phyloP scores from a whole-genome alignment of 768 basidiomycete species.

The Amanita pseudoporphyria region DNA sequence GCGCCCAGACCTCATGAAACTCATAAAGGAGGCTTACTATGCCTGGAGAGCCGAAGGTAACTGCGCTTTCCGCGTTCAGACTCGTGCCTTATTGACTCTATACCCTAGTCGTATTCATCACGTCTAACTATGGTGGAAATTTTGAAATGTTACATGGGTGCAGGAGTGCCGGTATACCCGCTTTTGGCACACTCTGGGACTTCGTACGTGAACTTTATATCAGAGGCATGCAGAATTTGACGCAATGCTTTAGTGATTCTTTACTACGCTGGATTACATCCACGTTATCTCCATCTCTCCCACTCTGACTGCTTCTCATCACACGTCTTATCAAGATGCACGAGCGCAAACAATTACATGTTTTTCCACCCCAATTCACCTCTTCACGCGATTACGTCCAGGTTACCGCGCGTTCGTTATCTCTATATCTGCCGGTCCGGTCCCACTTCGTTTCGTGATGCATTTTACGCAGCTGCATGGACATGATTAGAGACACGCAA shows the following conservation, averaged over 20 bases:
- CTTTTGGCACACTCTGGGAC: slow-evolving; percentile 65
- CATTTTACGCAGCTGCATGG: too few relatives aligned
- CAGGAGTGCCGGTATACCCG: slow-evolving; percentile 57
- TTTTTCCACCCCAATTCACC: too few relatives aligned
- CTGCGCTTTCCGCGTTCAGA: background rate
- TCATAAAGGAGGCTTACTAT: slow-evolving; percentile 58
- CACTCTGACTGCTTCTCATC: too few relatives aligned
- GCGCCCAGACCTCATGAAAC: slow-evolving; percentile 68
- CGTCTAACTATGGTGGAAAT: slow-evolving; percentile 71
- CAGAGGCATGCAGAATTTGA: background rate
- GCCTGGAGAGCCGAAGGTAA: slow-evolving; percentile 65
- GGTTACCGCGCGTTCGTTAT: too few relatives aligned
- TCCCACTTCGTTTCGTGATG: too few relatives aligned
- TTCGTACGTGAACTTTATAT: slow-evolving; percentile 29
- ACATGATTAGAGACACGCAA: too few relatives aligned
- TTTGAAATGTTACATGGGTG: slow-evolving; percentile 72
- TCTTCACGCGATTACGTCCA: too few relatives aligned
- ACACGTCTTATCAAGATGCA: too few relatives aligned
- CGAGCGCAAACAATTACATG: too few relatives aligned
- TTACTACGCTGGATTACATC: background rate
- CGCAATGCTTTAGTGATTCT: too few relatives aligned
- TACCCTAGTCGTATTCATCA: slow-evolving; percentile 63
- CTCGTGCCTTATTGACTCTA: slow-evolving; percentile 1
- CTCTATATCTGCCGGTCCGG: too few relatives aligned
- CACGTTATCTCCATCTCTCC: too few relatives aligned